phyloP scores from a whole-genome alignment of 352 stramenopile species.

The Elongisporangium undulatum region DNA sequence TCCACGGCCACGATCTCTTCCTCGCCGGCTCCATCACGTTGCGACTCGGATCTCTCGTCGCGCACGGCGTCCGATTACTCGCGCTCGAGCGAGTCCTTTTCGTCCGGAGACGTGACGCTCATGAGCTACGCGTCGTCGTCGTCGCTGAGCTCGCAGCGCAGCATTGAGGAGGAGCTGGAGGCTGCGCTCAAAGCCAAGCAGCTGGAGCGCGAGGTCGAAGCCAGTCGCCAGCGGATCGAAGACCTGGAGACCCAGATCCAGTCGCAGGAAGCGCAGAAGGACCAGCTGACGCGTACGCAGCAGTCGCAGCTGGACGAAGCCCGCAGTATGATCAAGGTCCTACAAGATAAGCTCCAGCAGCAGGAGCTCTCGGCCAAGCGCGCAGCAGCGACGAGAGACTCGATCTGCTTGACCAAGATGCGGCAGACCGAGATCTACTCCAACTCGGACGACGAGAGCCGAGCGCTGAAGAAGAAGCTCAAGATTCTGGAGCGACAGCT shows the following conservation, averaged over 20 bases:
- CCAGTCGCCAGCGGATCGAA: conserved; percentile 52
- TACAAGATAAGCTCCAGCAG: conserved; percentile 54
- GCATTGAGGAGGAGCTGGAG: conserved; percentile 61
- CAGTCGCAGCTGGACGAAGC: conserved; percentile 56
- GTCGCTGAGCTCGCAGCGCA: conserved; percentile 15
- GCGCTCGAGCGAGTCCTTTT: conserved; percentile 22
- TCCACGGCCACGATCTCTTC: neutral
- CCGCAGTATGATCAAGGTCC: conserved; percentile 38
- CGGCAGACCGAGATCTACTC: conserved; percentile 31
- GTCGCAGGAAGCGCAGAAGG: conserved; percentile 48
- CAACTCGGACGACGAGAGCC: conserved; percentile 34
- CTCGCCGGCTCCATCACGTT: conserved; percentile 15
- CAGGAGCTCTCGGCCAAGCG: conserved; percentile 51
- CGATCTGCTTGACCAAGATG: conserved; percentile 49
- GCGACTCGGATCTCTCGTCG: conserved; percentile 29
- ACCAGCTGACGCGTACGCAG: conserved; percentile 51
- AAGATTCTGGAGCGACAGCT: conserved; percentile 73
- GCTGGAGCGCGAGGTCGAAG: conserved; percentile 67
- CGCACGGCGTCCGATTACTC: conserved; percentile 29
- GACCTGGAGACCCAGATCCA: conserved; percentile 52
- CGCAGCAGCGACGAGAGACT: conserved; percentile 46
- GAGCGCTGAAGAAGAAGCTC: conserved; percentile 55
- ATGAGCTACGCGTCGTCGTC: conserved; percentile 5
- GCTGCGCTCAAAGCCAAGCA: conserved; percentile 48
- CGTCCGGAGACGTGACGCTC: conserved; percentile 4